Evolutionary conservation across 768 basidiomycete genomes (phyloP).

Genomic region (Trametes coccinea): DNA sequence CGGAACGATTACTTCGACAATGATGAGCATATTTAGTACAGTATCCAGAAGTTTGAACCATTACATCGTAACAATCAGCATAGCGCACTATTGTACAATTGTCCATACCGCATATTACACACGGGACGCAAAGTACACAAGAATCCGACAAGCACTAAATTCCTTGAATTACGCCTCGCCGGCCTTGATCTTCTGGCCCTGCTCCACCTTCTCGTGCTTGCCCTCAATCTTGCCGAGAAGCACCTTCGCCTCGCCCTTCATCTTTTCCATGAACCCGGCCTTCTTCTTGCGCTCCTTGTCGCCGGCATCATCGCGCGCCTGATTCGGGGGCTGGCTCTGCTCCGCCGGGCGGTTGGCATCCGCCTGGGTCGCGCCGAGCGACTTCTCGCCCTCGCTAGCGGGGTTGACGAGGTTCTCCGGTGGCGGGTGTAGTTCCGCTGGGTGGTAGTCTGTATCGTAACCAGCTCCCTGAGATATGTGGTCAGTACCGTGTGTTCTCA

Average conservation of each 20-base stretch:
- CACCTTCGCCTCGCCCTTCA: conserved; percentile 35
- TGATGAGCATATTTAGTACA: no score
- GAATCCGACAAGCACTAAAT: no score
- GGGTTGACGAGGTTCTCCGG: neutral
- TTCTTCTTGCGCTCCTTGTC: conserved; percentile 24
- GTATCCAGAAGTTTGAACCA: no score
- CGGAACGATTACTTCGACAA: no score
- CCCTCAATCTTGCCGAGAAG: conserved; percentile 32
- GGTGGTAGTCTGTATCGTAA: conserved; percentile 32
- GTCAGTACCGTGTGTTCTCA: neutral
- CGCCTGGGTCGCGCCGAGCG: conserved; percentile 19
- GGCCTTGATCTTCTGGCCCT: conserved; percentile 29
- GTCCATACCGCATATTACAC: no score
- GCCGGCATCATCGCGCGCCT: neutral
- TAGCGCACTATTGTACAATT: no score
- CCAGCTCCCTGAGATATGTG: conserved; percentile 22
- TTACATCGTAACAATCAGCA: no score
- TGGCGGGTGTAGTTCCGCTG: conserved; percentile 26
- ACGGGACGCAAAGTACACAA: no score
- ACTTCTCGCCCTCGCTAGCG: conserved; percentile 9
- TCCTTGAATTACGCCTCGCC: conserved; percentile 20
- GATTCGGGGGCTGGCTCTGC: conserved; percentile 4
- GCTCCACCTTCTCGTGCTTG: conserved; percentile 32
- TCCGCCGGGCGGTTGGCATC: conserved; percentile 18
- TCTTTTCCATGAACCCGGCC: conserved; percentile 33